These are phyloP conservation scores for Coniferiporia weirii DNA, from an alignment of 1,284 basidiomycete species.

Conservation along the genomic window DNA sequence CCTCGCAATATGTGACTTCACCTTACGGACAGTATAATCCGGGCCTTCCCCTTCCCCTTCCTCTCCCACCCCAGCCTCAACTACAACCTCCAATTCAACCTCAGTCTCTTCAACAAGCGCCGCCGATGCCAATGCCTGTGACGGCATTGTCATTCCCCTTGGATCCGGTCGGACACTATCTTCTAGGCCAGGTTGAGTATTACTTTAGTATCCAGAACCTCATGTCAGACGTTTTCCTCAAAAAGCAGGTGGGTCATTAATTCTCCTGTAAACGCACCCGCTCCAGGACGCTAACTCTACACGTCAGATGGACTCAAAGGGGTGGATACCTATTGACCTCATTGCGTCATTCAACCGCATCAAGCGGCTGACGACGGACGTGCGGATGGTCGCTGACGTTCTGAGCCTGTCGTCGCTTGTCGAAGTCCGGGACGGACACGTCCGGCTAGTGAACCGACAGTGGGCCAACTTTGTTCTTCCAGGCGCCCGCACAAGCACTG, in stretches of 20 bases:
- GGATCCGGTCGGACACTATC: conserved; percentile 58
- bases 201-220: conserved; percentile 86
- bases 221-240: conserved; percentile 76
- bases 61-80: not conserved
- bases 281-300: not conserved
- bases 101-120: conserved; percentile 24
- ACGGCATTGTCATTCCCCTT: conserved; percentile 53
- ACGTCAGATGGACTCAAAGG: conserved; percentile 79
- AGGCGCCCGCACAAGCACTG: conserved; percentile 45
- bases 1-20: conserved; percentile 12
- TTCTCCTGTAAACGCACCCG: not conserved
- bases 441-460: conserved; percentile 51
- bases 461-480: conserved; percentile 76
- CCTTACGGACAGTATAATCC: conserved; percentile 15
- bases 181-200: conserved; percentile 83
- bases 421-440: conserved; percentile 68
- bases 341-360: conserved; percentile 88
- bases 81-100: conserved; percentile 6
- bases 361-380: conserved; percentile 61
- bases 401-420: conserved; percentile 63
- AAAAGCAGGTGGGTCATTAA: conserved; percentile 53
- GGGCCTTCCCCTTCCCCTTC: not conserved
- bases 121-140: conserved; percentile 51
- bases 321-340: conserved; percentile 80
- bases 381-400: conserved; percentile 65